Conservation (phyloP, 164 flowering plant species). For the Macadamia integrifolia region DNA sequence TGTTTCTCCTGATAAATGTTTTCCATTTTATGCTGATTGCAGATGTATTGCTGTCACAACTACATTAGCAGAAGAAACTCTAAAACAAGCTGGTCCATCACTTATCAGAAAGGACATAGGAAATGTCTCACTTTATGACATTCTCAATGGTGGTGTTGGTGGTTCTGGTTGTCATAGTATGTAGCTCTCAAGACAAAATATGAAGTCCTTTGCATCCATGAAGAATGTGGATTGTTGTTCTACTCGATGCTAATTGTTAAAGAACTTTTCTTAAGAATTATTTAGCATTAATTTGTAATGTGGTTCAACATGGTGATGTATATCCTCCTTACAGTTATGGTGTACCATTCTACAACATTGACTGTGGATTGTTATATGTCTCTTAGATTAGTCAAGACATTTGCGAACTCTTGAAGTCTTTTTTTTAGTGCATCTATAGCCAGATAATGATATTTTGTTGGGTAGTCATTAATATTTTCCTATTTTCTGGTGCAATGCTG, state of each 20-base stretch:
- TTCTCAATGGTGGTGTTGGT: constrained; percentile 53
- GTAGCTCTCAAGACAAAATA: constrained; percentile 42
- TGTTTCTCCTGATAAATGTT: constrained; percentile 1
- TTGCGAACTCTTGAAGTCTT: background rate
- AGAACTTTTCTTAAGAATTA: background rate
- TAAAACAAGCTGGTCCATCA: constrained; percentile 66
- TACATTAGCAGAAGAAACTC: constrained; percentile 60
- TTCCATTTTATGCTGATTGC: constrained; percentile 26
- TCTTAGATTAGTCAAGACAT: background rate
- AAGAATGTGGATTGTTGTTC: constrained; percentile 9
- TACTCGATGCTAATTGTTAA: constrained; percentile 1
- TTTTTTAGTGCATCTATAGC: constrained; percentile 1
- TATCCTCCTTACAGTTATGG: background rate
- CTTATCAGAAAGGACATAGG: constrained; percentile 79
- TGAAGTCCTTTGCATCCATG: constrained; percentile 13
- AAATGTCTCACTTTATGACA: constrained; percentile 68
- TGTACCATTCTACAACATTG: constrained; percentile 1
- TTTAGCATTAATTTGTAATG: constrained; percentile 6
- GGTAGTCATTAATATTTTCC: constrained; percentile 5
- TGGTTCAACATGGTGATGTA: background rate
- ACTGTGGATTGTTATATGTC: background rate
- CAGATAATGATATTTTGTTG: background rate
- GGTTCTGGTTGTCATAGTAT: constrained; percentile 66
- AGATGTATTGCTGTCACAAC: constrained; percentile 96
- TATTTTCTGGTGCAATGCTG: constrained; percentile 13